phyloP scores from a whole-genome alignment of 305 asterid genomes.

The Ilex paraguariensis region DNA sequence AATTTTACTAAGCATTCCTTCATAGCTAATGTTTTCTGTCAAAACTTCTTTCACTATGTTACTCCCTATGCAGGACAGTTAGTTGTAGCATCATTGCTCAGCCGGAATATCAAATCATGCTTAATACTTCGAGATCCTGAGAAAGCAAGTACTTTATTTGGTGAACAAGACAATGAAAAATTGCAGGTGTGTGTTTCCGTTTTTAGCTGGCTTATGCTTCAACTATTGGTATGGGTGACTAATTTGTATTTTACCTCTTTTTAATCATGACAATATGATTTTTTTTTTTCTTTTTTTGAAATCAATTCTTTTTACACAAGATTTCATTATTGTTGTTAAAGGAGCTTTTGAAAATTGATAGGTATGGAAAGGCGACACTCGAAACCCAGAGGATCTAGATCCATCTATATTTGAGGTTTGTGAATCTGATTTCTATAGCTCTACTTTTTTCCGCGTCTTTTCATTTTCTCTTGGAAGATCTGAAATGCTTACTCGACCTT shows the following conservation, averaged over 20 bases:
- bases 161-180: constrained; percentile 66
- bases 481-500: constrained; percentile 17
- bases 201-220: constrained; percentile 1
- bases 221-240: background rate
- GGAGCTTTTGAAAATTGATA: constrained; percentile 36
- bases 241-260: background rate
- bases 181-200: constrained; percentile 48
- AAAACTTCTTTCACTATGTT: constrained; percentile 1
- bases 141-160: constrained; percentile 74
- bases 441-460: background rate
- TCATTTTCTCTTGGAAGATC: constrained; percentile 8
- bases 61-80: constrained; percentile 63
- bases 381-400: constrained; percentile 62
- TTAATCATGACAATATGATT: background rate
- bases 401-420: constrained; percentile 86
- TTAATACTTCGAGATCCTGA: constrained; percentile 73
- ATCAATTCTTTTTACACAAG: background rate
- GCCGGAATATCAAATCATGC: constrained; percentile 58
- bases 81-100: constrained; percentile 81
- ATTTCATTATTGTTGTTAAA: constrained; percentile 15
- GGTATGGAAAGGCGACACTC: constrained; percentile 79
- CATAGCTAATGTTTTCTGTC: background rate
- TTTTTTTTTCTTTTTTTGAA: background rate
- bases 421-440: constrained; percentile 11
- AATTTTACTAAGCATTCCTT: background rate